phyloP scores from a whole-genome alignment of 768 basidiomycete species.

The Podaxis mareebaensis region DNA sequence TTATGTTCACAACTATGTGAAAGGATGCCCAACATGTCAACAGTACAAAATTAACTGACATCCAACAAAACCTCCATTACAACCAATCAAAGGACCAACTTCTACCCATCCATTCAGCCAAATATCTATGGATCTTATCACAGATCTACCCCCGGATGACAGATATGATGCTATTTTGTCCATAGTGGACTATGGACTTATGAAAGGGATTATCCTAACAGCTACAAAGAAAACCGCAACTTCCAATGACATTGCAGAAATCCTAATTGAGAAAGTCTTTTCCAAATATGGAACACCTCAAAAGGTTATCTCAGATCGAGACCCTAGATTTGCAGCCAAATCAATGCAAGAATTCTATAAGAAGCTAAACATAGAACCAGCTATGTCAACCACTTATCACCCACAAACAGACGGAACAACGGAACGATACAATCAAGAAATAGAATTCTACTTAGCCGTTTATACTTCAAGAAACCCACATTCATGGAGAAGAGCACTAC shows the following conservation, averaged over 20 bases:
- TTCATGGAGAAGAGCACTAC: slow-evolving; percentile 16
- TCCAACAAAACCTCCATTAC: too few species aligned
- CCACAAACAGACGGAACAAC: slow-evolving; percentile 29
- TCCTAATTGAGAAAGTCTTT: slow-evolving; percentile 9
- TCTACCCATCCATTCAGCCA: too few species aligned
- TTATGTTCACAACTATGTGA: too few species aligned
- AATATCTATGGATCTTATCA: too few species aligned
- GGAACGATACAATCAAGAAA: slow-evolving; percentile 24
- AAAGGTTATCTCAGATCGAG: slow-evolving; percentile 21
- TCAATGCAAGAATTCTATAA: slow-evolving; percentile 22
- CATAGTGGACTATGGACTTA: slow-evolving; percentile 28
- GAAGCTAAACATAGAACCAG: slow-evolving; percentile 21
- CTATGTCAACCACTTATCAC: slow-evolving; percentile 35
- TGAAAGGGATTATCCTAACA: slow-evolving; percentile 28
- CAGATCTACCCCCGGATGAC: slow-evolving; percentile 20
- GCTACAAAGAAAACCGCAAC: slow-evolving; percentile 21
- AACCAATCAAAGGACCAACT: too few species aligned
- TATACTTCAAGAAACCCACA: slow-evolving; percentile 20
- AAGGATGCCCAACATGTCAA: too few species aligned
- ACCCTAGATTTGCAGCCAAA: slow-evolving; percentile 23
- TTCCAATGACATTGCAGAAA: not conserved
- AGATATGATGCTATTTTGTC: slow-evolving; percentile 24
- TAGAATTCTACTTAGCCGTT: slow-evolving; percentile 22
- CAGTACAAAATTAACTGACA: too few species aligned
- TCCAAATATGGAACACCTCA: slow-evolving; percentile 14